Evolutionary conservation across 352 stramenopile species (phyloP), one percentile per base, ranked within the genome.

Genomic region (Pythium oligandrum): DNA sequence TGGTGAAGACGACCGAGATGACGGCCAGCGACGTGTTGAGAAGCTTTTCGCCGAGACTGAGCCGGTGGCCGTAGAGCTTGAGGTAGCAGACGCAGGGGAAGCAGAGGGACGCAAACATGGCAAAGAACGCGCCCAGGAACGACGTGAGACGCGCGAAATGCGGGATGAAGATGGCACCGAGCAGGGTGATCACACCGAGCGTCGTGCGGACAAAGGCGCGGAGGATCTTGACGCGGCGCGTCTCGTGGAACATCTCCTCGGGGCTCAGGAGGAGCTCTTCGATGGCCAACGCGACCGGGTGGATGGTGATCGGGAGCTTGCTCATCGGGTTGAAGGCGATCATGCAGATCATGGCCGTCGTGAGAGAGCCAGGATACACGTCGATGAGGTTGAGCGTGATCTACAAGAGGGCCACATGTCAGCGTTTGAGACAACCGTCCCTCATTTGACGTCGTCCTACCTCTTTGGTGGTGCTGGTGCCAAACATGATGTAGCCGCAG

Each of bases 291-390:
- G 82, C 84, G 48, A 95, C 71, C 10, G 85, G 85, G 51, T 93
- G 79, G 26, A 94, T 64, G 40, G 81, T 90, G 60, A 95, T 86
- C 9, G 83, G 79, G 54, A 95, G 90, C 66, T 95, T 95, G 57
- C 78, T 93, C 77, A 90, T 87, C 35, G 85, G 85, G 58, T 93
- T 95, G 32, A 95, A 66, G 46, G 78, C 85, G 57, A 95, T 89
- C 44, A 72, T 86, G 79, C 80, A 91, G 30, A 91, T 66, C 11
- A 92, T 75, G 58, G 88, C 55, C 30, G 73, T 66, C 37, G 83
- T 89, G 34, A 91, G 63, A 9, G 62, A 37, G 4, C 78, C 78
- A 0, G 80, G 78, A 49, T 79, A 89, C 45, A 76, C 66, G 1
- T 64, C 73, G 44, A 89, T 84, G 26, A 92, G 68, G 62, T 90